Base-by-base conservation (phyloP, 108 stramenopile genomes). In the Skeletonema costatum region DNA sequence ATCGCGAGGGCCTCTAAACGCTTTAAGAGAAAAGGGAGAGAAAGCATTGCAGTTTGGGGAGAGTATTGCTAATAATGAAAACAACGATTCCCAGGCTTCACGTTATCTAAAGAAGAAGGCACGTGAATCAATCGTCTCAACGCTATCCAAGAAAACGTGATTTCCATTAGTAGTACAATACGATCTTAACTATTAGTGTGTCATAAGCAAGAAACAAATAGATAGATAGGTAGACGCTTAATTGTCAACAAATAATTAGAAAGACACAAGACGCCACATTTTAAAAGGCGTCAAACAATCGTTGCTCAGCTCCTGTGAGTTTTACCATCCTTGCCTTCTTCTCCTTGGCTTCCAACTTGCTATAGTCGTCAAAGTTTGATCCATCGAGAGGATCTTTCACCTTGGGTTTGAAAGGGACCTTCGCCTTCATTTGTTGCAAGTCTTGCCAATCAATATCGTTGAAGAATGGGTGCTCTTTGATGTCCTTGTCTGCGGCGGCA, bases 361-460 rank as follows among this genome's bases (percentile, higher is more conserved):
- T 81, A 48, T 61, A 90, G 58, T 89, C 81, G 46, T 99, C 99
- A 78, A 99, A 99, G 83, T 98, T 88, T 3, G 89, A 90, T 19
- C 93, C 87, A 77, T 99, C 99, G 46, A 98, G 64, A 7, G 90
- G 82, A 69, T 96, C 82, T 64, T 83, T 88, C 31, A 99, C 73
- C 30, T 81, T 83, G 2, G 99, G 99, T 31, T 85, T 79, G 89
- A 96, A 99, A 8, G 99, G 99, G 3, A 99, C 96, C 69, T 78
- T 71, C 31, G 95, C 17, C 21, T 89, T 71, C 71, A 93, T 91
- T n/a, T 74, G 68, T n/a, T 59, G 33, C 53, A 96, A 74, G 30
- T 73, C 83, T 13, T 84, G 75, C 69, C 90, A 98, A 53, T 92
- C 76, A 33, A 90, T 70, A 10, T 62, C 76, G 12, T 86, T 81